A percentile compares a stretch with the other conserved stretches of the same genome.
Conservation (phyloP, 306 rosid species). For the Vigna unguiculata region DNA sequence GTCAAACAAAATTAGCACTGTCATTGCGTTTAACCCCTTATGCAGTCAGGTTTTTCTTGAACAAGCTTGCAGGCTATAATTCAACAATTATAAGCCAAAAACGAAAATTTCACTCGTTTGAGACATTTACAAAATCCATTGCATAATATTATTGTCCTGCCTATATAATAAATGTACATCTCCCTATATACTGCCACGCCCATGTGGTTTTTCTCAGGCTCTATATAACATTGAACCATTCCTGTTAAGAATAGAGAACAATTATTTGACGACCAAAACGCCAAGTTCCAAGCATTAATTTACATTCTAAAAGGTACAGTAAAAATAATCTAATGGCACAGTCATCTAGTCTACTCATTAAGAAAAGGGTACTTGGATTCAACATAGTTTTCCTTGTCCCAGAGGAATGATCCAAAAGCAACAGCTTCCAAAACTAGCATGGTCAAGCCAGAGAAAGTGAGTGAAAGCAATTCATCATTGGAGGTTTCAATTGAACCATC, state of each 20-base stretch:
- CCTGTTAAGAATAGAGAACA: slow-evolving; percentile 31
- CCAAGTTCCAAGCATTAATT: slow-evolving; percentile 37
- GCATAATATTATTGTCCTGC: slow-evolving; percentile 24
- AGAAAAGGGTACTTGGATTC: slow-evolving; percentile 83
- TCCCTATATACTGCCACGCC: slow-evolving; percentile 34
- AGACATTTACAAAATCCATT: slow-evolving; percentile 1
- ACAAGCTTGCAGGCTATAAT: neutral
- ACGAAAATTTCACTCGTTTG: neutral
- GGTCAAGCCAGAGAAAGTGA: slow-evolving; percentile 74
- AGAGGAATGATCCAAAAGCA: slow-evolving; percentile 86
- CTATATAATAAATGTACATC: neutral
- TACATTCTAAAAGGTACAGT: slow-evolving; percentile 38
- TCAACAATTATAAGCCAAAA: neutral
- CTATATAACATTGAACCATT: slow-evolving; percentile 10
- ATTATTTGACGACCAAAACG: slow-evolving; percentile 5
- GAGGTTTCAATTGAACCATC: slow-evolving; percentile 79
- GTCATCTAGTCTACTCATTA: slow-evolving; percentile 48
- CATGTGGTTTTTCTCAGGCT: slow-evolving; percentile 1
- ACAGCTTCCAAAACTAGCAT: slow-evolving; percentile 90
- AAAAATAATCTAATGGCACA: slow-evolving; percentile 7
- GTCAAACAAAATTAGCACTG: neutral
- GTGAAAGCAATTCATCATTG: slow-evolving; percentile 70
- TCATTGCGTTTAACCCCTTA: neutral
- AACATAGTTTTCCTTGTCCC: slow-evolving; percentile 85
- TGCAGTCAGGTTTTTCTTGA: neutral